Percentiles rank a stretch among this genome's conserved stretches.
These are phyloP conservation scores for Phtheirospermum japonicum DNA, from an alignment of 257 asterid species.

Conservation along the genomic window DNA sequence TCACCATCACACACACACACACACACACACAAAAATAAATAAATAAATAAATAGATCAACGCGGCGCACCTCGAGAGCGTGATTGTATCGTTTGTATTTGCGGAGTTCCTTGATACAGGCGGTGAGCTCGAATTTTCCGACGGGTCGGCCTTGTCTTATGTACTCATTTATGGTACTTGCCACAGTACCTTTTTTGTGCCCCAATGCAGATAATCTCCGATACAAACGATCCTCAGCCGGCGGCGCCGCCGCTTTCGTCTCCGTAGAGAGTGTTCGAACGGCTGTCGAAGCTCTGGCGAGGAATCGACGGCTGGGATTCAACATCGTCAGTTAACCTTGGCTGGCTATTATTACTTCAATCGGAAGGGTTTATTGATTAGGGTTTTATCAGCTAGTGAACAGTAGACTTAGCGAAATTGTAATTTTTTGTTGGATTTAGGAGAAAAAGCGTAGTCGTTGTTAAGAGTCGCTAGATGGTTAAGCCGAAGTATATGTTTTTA, in stretches of 20 bases:
- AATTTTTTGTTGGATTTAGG: neutral
- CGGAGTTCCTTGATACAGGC: slow-evolving; percentile 63
- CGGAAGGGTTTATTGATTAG: slow-evolving; percentile 29
- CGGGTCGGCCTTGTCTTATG: slow-evolving; percentile 50
- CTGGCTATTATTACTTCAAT: neutral
- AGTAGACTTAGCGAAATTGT: neutral
- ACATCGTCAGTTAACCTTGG: no score
- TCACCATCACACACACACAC: neutral
- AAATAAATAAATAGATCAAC: neutral
- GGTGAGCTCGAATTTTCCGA: slow-evolving; percentile 43
- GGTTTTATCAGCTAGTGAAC: slow-evolving; percentile 26
- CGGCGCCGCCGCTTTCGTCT: slow-evolving; percentile 25
- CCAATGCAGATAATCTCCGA: slow-evolving; percentile 65
- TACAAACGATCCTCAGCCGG: slow-evolving; percentile 36
- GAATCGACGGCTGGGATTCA: slow-evolving; percentile 31
- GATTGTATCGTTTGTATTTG: slow-evolving; percentile 43
- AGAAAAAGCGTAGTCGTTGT: neutral
- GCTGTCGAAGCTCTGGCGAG: slow-evolving; percentile 27
- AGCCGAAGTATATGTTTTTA: no score
- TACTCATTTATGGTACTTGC: slow-evolving; percentile 52
- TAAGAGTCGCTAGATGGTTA: neutral
- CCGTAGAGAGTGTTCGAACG: slow-evolving; percentile 38
- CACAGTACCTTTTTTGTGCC: slow-evolving; percentile 44
- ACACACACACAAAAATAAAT: neutral
- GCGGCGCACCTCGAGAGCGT: slow-evolving; percentile 70